These are phyloP conservation scores for Lentinula edodes DNA, from an alignment of 768 basidiomycete species.

Conservation along the genomic window DNA sequence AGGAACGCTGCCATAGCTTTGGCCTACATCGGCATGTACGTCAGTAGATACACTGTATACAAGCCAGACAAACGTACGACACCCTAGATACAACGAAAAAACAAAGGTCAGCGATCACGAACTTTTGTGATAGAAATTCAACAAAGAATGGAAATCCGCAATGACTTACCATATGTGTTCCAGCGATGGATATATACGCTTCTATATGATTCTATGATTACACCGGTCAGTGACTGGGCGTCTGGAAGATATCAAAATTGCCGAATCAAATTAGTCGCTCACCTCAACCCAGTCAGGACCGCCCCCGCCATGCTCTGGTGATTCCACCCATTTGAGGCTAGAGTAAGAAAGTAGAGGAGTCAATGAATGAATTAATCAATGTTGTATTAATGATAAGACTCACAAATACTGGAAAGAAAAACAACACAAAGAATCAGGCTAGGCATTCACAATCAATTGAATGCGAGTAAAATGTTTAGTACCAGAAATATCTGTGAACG, in stretches of 20 bases:
- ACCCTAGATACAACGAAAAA: constrained; percentile 38
- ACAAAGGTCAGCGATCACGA: not conserved
- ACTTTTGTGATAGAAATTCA: not conserved
- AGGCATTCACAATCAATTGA: not conserved
- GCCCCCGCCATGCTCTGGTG: constrained; percentile 72
- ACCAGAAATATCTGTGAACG: constrained; percentile 44
- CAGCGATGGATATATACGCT: constrained; percentile 77
- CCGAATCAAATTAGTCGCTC: constrained; percentile 8
- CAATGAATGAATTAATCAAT: too few species aligned
- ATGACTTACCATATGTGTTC: constrained; percentile 70
- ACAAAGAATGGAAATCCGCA: not conserved
- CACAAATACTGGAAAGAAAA: constrained; percentile 70
- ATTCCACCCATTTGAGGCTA: constrained; percentile 97
- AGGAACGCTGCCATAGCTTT: constrained; percentile 96
- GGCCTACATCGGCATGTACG: constrained; percentile 29
- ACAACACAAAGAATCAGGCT: constrained; percentile 8
- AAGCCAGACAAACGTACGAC: constrained; percentile 45
- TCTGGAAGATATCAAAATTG: not conserved
- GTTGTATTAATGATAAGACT: constrained; percentile 21
- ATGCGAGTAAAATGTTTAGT: not conserved
- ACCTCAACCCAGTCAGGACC: constrained; percentile 92
- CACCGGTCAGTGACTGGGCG: not conserved
- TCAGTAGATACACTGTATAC: not conserved
- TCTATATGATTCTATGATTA: constrained; percentile 72
- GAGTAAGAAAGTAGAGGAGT: not conserved